Evolutionary conservation across 106 monocot species (phyloP), one percentile per base, ranked within the genome.

Genomic region (Acorus gramineus): DNA sequence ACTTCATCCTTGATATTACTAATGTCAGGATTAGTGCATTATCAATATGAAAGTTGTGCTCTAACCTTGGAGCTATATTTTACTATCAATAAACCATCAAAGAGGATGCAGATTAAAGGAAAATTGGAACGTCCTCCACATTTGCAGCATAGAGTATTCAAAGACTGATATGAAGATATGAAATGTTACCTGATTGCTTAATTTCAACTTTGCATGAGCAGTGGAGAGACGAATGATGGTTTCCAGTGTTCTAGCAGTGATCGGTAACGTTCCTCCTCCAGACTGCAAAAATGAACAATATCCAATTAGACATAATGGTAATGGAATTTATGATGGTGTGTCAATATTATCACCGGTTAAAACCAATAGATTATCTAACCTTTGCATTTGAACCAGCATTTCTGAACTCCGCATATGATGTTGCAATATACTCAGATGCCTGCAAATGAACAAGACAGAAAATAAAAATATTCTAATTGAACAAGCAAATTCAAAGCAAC

Each of bases 211-310:
- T 64, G 98, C 87, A 81, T 98, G 98, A 69, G 98, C 98, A 57
- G 92, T 89, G 9, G 98, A 88, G 8, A 98, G 92, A 54, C 98
- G 87, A 61, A 98, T 98, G 14, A 98, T 92, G 55, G 98, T 98
- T 76, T 98, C 98, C 54, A 98, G 76, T 43, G 92, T 98, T 77
- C 98, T 88, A 60, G 98, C 98, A 51, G 98, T 98, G 43, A 98
- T 98, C 50, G 98, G 96, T 67, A 98, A 88, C 65, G 98, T 98
- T 28, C 96, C 94, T 45, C 93, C 96, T 68, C 98, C 98, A 74
- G 85, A 68, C 98, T 98, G 49, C 12, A 73, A 78, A 57, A 42
- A 67, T 46, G 11, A 50, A 14, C 28, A 50, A 44, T 11, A 47
- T 5, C 45, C 11, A 43, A 11, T 52, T 8, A 43, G 8, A 59